These are phyloP conservation scores for Saccharomyces mikatae DNA, from an alignment of 805 yeast species.

Conservation along the genomic window DNA sequence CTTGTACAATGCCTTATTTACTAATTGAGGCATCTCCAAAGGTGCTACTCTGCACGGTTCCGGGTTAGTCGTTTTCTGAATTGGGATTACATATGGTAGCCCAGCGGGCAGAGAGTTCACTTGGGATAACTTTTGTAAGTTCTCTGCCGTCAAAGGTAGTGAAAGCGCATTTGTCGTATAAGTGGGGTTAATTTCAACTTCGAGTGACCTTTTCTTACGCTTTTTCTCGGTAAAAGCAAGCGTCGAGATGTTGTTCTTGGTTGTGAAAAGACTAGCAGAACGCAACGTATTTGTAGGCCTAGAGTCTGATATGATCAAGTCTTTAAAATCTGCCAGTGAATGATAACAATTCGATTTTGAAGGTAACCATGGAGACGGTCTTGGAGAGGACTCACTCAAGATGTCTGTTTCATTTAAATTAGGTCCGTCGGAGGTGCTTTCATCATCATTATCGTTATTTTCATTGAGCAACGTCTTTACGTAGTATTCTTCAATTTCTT, in stretches of 20 bases:
- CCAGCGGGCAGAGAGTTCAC: neutral
- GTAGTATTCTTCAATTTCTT: slow-evolving; percentile 30
- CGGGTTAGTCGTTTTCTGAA: neutral
- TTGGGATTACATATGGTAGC: neutral
- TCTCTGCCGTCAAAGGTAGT: slow-evolving; percentile 27
- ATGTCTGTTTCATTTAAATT: slow-evolving; percentile 1
- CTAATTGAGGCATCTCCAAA: slow-evolving; percentile 1
- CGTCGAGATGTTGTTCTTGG: neutral
- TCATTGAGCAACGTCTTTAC: slow-evolving; percentile 25
- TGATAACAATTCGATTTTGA: neutral
- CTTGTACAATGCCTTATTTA: slow-evolving; percentile 69
- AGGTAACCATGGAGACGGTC: neutral
- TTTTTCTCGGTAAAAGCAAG: neutral
- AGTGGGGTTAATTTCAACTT: slow-evolving; percentile 25
- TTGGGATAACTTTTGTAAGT: slow-evolving; percentile 19
- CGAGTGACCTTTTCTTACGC: slow-evolving; percentile 9
- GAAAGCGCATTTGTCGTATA: slow-evolving; percentile 14
- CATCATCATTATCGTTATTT: neutral
- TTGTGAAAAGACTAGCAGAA: neutral
- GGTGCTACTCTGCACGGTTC: neutral
- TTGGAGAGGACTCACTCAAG: neutral
- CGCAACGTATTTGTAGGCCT: neutral
- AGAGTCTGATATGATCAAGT: neutral
- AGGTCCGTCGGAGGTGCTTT: neutral
- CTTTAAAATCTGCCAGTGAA: neutral